Evolutionary conservation across 805 yeast species (phyloP).

Genomic region (Cyberlindnera xylosilytica): DNA sequence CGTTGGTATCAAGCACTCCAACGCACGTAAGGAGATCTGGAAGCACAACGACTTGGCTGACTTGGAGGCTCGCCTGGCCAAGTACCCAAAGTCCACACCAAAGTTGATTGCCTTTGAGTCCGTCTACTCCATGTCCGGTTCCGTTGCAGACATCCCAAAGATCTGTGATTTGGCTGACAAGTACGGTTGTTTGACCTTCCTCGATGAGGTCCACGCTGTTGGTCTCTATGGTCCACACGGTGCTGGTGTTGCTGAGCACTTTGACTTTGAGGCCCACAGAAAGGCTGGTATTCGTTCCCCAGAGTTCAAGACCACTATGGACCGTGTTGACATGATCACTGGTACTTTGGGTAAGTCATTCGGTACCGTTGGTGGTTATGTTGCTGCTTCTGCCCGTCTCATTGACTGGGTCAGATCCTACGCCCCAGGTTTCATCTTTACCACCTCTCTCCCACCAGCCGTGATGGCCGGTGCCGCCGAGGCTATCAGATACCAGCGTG

Average conservation of each 20-base stretch:
- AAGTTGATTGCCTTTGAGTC: conserved; percentile 96
- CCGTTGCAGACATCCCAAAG: conserved; percentile 87
- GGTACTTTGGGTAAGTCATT: conserved; percentile 97
- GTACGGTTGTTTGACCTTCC: conserved; percentile 94
- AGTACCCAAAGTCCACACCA: conserved; percentile 84
- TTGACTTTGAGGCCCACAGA: conserved; percentile 82
- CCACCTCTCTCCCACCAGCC: conserved; percentile 96
- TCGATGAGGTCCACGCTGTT: conserved; percentile 98
- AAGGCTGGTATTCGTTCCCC: conserved; percentile 58
- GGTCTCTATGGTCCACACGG: conserved; percentile 99
- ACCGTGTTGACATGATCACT: conserved; percentile 91
- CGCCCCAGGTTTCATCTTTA: conserved; percentile 97
- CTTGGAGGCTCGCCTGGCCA: conserved; percentile 72
- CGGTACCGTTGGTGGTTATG: conserved; percentile 97
- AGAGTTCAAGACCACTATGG: conserved; percentile 61
- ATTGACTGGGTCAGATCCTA: conserved; percentile 95
- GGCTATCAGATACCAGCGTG: conserved; percentile 81
- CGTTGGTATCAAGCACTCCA: conserved; percentile 88
- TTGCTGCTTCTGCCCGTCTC: conserved; percentile 80
- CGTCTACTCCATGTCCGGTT: conserved; percentile 98
- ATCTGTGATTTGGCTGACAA: conserved; percentile 96
- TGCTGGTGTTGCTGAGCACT: conserved; percentile 98
- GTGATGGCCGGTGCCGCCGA: conserved; percentile 93
- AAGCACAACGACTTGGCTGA: conserved; percentile 87
- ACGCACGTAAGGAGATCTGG: conserved; percentile 84